A percentile compares a stretch with the other conserved stretches of the same genome.
Conservation (phyloP, 306 rosid genomes). For the Hippophae rhamnoides region DNA sequence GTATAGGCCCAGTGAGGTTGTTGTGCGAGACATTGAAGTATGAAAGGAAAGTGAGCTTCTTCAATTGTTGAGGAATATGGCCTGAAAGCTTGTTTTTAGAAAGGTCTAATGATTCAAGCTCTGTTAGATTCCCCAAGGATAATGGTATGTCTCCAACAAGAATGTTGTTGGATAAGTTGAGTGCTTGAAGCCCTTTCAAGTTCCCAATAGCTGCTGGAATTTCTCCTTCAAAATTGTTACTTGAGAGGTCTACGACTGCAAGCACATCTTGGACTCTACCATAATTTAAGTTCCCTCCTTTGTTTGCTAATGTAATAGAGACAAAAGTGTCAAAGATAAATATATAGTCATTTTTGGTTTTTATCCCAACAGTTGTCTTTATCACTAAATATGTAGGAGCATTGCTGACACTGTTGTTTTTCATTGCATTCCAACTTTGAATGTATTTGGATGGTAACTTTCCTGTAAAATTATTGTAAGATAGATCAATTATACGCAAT, state of each 20-base stretch:
- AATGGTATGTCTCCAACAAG: background rate
- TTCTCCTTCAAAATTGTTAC: background rate
- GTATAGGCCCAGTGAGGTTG: background rate
- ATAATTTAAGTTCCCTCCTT: background rate
- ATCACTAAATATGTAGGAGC: background rate
- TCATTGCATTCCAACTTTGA: background rate
- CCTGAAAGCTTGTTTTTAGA: background rate
- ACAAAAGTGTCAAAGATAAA: no score
- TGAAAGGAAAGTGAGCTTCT: background rate
- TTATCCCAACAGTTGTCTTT: no score
- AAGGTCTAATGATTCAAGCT: background rate
- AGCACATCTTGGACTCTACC: background rate
- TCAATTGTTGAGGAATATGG: background rate
- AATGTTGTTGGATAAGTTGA: background rate
- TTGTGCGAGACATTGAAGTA: background rate
- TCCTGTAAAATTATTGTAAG: background rate
- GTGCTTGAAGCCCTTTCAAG: background rate
- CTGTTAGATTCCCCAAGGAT: background rate
- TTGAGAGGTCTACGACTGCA: background rate
- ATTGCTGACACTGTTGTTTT: background rate
- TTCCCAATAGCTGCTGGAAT: background rate
- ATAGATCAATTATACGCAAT: slow-evolving; percentile 1
- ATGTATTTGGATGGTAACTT: background rate
- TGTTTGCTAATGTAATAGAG: background rate
- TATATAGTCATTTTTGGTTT: no score